Evolutionary conservation across 2,329 filamentous ascomycete species (phyloP), one percentile per base, ranked within the genome.

Genomic region (Myriosclerotinia scirpicola): DNA sequence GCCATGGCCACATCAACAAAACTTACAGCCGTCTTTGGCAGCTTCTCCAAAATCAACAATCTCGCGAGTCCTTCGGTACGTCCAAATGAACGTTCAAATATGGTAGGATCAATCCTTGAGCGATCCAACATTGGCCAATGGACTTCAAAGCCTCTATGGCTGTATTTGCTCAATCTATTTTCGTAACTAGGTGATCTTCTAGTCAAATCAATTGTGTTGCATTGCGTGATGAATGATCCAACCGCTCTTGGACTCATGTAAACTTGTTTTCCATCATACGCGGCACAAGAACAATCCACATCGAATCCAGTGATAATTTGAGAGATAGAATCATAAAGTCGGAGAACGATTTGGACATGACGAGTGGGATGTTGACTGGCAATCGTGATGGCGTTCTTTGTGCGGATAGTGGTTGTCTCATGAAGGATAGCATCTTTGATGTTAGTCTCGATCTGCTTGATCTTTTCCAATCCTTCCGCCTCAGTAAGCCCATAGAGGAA

Each of bases 241-340:
- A 96, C 77, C 2, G 92, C 92, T 67, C 92, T 85, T 2, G 92
- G 92, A 3, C 89, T 88, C 34, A 87, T 87, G 74, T 89, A 96
- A 22, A 96, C 91, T 73, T 95, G 90, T 26, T 84, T 84, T 46
- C 92, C 92, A 76, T 95, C 87, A 72, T 90, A 96, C 3, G 91
- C 91, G 34, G 87, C 90, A 69, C 91, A 91, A 0, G 91, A 90
- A 75, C 90, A 93, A 75, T 95, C 92, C 59, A 96, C 92, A 72
- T 96, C 92, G 72, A 96, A 96, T 0, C 92, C 92, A 3, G 92
- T 92, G 34, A 96, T 82, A 46, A 96, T 93, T 76, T 96, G 91
- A 0, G 90, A 89, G 55, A 96, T 80, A 0, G 89, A 93, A 74
- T 92, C 91, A 80, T 96, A 96, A 48, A 95, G 87, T 46, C 92